Evolutionary conservation across 371 early-diverging fungal species (phyloP).

Genomic region (Haplosporangium sp.): DNA sequence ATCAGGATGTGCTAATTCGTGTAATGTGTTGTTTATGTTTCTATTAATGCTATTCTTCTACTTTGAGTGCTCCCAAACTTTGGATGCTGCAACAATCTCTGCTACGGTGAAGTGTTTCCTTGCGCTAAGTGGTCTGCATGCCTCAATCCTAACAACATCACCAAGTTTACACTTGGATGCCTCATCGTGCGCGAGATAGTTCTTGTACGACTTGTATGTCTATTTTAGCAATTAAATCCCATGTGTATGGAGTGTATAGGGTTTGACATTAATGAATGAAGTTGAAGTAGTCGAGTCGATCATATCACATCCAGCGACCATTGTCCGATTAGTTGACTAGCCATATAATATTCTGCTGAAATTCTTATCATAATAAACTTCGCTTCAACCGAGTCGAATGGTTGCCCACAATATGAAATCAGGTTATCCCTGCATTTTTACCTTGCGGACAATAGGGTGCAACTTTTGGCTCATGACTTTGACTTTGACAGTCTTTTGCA

Average conservation of each 20-base stretch:
- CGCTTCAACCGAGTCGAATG: background rate
- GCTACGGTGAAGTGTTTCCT: slow-evolving; percentile 90
- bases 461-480: slow-evolving; percentile 79
- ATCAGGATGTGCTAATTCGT: no score
- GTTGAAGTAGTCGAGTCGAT: no score
- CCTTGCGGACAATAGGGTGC: slow-evolving; percentile 91
- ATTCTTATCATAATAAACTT: background rate
- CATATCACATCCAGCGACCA: no score
- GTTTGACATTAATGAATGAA: no score
- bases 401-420: background rate
- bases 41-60: slow-evolving; percentile 2
- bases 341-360: no score
- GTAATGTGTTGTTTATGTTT: background rate
- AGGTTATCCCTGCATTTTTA: slow-evolving; percentile 42
- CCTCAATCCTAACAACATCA: slow-evolving; percentile 93
- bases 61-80: slow-evolving; percentile 52
- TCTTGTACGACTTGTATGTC: slow-evolving; percentile 69
- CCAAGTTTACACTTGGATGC: slow-evolving; percentile 86
- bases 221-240: slow-evolving; percentile 28
- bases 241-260: background rate
- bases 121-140: slow-evolving; percentile 89
- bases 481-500: slow-evolving; percentile 94
- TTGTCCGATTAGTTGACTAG: no score
- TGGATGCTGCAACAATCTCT: slow-evolving; percentile 74
- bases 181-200: slow-evolving; percentile 92